Base-by-base conservation (phyloP, 1,139 yeast genomes). In the Pichia sp. region DNA sequence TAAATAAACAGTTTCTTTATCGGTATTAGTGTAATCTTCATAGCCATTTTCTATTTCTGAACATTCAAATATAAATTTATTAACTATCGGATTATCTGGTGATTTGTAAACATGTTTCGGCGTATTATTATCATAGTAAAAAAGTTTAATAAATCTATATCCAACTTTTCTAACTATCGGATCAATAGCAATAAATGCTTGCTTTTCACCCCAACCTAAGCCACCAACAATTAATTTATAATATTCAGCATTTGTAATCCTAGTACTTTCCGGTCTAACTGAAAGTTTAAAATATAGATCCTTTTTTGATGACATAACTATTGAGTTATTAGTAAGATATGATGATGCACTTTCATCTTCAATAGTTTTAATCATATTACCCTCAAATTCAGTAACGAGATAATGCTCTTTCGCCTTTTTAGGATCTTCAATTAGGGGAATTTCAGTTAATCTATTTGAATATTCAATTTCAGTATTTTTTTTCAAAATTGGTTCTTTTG, bases 311-410 rank as follows among this genome's bases (percentile, higher is more conserved):
- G 53, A 73, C 74, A 42, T 78, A 61, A 37, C 63, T 39, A 58
- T 54, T 3, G 62, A 57, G 53, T 73, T 75, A 6, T 64, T 63
- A 47, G 73, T 78, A 46, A 77, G 63, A 46, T 59, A 72, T 32
- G 65, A 65, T 0, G 80, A 67, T 2, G 81, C 81, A 1, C 79
- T 66, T 42, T 63, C 56, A 28, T 61, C 56, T 49, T 76, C 72
- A 47, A 77, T 68, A n/a, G 61, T 48, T 54, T 76, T 76, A 45
- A 76, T 59, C 48, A 77, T 60, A 54, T 77, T 77, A 1, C 78
- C 79, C 6, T 69, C 65, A 48, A 68, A 67, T 20, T 63, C 65
- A 3, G 80, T 73, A 34, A 76, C 64, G 6, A 52, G 33, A 22
- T 48, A 48, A 66, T 57, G 25, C 5, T 43, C 48, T 8, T 42